Percentiles rank a stretch among this genome's conserved stretches.
Evolutionary conservation across 805 yeast species (phyloP).

Genomic region (Wickerhamiella azymoides): DNA sequence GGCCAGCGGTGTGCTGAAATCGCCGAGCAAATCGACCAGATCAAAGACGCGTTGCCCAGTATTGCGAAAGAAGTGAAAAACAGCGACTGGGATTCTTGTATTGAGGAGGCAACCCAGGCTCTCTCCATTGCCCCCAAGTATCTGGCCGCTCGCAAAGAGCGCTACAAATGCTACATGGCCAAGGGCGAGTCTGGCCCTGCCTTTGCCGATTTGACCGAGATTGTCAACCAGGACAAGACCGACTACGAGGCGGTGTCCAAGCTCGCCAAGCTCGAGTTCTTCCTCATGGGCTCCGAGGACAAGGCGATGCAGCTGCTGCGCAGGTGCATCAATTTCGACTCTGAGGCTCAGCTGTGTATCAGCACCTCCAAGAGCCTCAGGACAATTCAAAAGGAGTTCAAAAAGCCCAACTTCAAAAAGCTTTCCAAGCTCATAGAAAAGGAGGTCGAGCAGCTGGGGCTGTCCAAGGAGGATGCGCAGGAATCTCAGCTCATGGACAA

Average conservation of each 20-base stretch:
- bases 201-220: conserved; percentile 23
- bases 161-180: conserved; percentile 24
- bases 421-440: conserved; percentile 8
- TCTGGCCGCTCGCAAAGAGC: conserved; percentile 18
- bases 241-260: conserved; percentile 21
- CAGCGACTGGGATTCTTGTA: conserved; percentile 17
- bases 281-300: conserved; percentile 31
- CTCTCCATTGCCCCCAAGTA: conserved; percentile 22
- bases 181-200: conserved; percentile 24
- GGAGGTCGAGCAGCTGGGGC: conserved; percentile 8
- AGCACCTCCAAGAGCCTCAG: conserved; percentile 22
- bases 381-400: conserved; percentile 18
- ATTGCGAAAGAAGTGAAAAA: conserved; percentile 14
- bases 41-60: conserved; percentile 5
- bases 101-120: conserved; percentile 18
- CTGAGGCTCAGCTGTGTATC: conserved; percentile 53
- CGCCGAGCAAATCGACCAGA: conserved; percentile 11
- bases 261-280: conserved; percentile 37
- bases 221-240: conserved; percentile 19
- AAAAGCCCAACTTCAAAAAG: conserved; percentile 11
- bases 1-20: conserved; percentile 16
- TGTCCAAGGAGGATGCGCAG: conserved; percentile 10
- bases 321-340: conserved; percentile 63
- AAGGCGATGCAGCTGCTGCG: conserved; percentile 39
- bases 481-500: conserved; percentile 16